Evolutionary conservation across 176 grass and related monocot species (phyloP).

Genomic region (Aegilops longissima): DNA sequence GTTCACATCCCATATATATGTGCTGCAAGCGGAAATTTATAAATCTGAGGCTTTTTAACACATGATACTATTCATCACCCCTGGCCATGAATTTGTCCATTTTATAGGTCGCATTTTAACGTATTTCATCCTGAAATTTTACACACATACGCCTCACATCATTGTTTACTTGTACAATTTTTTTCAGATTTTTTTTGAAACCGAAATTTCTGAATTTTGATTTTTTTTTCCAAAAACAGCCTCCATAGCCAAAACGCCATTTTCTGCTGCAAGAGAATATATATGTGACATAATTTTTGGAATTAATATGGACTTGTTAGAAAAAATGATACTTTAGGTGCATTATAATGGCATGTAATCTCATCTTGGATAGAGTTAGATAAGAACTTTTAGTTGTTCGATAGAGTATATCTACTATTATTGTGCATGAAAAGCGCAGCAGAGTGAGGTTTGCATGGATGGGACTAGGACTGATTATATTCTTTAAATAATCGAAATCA

Average conservation of each 20-base stretch:
- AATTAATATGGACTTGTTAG: background rate
- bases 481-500: background rate
- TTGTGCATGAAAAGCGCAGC: background rate
- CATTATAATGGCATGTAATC: background rate
- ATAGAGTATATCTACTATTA: background rate
- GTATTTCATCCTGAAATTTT: no score
- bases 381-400: background rate
- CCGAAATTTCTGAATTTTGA: no score
- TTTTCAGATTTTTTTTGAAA: no score
- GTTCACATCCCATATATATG: background rate
- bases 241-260: no score
- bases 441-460: background rate
- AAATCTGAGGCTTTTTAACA: no score
- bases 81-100: no score
- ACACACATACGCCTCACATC: no score
- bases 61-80: no score
- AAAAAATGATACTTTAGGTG: background rate
- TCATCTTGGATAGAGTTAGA: background rate
- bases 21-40: background rate
- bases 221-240: no score
- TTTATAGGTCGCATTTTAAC: no score
- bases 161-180: no score
- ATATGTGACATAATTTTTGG: background rate
- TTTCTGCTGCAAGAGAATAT: background rate
- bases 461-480: background rate